Base-by-base conservation (phyloP, 257 asterid genomes). In the Penstemon newberryi region DNA sequence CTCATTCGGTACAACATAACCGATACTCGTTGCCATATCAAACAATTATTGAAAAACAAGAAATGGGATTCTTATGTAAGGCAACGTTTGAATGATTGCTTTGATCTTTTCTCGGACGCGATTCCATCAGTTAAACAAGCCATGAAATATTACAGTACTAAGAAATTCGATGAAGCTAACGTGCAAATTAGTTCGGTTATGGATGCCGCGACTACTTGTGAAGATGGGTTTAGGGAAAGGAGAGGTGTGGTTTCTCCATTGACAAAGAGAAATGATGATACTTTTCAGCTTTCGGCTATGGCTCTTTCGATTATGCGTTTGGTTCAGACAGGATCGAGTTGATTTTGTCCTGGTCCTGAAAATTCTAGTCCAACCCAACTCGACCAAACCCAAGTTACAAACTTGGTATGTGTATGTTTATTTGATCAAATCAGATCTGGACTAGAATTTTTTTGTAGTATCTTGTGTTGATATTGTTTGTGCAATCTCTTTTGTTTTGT, bases 1-100 rank as follows among this genome's bases (percentile, higher is more conserved):
- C 77, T 87, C 6, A 52, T 82, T 4, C 79, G 84, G 1, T 74
- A 81, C 83, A 94, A 91, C 75, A 62, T 87, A 9, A 94, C 96
- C 4, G 93, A 91, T 43, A 82, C 97, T 0, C 87, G 85, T 15
- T 81, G 89, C 58, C 12, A 50, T 58, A 69, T 91, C 62, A 87
- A 72, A 15, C 84, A 75, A 25, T 2, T 87, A 43, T 6, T 82
- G 60, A 81, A 56, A 11, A 70, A 57, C 45, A 63, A 36, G 66
- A 85, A 65, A 12, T 8, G 72, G 62, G 81, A 74, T 67, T 78
- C 73, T 0, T 78, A 75, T 12, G 49, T 46, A 0, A 72, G 53
- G 76, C 79, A 51, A 25, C 79, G 87, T 42, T 75, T 92, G 58
- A 40, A 9, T 0, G 89, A 79, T 52, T 92, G 98, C 74, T 70